Evolutionary conservation across 2,329 filamentous ascomycete genomes (phyloP).

Genomic region (Thielaviopsis punctulata): DNA sequence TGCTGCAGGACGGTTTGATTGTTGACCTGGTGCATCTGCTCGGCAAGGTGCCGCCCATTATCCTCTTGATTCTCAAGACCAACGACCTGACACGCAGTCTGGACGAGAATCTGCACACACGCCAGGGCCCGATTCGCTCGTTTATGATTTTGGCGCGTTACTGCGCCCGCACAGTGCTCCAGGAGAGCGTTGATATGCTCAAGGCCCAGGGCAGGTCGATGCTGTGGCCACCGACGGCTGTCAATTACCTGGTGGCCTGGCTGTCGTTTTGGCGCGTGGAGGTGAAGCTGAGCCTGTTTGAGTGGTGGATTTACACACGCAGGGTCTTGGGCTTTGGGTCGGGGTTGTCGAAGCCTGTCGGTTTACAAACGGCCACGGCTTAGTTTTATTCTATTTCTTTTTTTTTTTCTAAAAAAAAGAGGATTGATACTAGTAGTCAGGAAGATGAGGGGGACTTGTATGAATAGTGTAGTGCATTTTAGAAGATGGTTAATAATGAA

Average conservation of each 20-base stretch:
- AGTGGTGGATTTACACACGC: constrained; percentile 41
- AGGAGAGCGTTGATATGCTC: constrained; percentile 45
- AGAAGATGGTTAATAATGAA: too few species aligned
- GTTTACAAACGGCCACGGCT: neutral
- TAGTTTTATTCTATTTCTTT: neutral
- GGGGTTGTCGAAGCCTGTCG: constrained; percentile 11
- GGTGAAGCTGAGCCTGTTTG: constrained; percentile 45
- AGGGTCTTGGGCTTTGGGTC: constrained; percentile 23
- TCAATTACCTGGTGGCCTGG: constrained; percentile 39
- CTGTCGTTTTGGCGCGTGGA: constrained; percentile 41
- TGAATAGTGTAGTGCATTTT: constrained; percentile 4
- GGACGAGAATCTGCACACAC: constrained; percentile 75
- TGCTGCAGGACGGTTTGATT: constrained; percentile 74
- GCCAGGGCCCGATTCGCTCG: constrained; percentile 44
- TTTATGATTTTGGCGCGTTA: constrained; percentile 55
- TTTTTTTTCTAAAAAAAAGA: neutral
- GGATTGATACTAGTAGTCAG: too few species aligned
- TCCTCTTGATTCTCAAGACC: constrained; percentile 89
- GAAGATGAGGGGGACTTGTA: neutral
- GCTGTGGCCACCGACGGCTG: constrained; percentile 39
- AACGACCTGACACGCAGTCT: constrained; percentile 90
- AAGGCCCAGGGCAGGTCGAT: constrained; percentile 30
- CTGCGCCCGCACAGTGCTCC: constrained; percentile 47
- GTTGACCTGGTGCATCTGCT: constrained; percentile 78
- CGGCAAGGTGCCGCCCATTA: constrained; percentile 76